phyloP scores from a whole-genome alignment of 75 land plant species.

The Picea sitchensis region DNA sequence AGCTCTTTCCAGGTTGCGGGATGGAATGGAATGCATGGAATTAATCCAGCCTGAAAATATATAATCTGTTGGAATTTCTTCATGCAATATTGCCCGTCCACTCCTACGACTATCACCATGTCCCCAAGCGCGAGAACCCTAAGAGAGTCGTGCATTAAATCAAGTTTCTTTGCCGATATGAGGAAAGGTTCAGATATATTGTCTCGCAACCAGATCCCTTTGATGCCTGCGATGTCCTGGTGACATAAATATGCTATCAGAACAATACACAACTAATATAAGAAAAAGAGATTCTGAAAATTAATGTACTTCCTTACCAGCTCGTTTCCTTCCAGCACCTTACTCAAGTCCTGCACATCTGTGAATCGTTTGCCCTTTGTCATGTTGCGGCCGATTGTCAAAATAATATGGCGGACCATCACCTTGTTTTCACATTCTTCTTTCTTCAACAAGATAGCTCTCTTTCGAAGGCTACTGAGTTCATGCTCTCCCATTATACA shows the following conservation, averaged over 20 bases:
- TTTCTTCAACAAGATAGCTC: neutral
- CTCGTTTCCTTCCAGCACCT: neutral
- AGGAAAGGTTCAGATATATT: neutral
- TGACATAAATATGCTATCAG: too few relatives aligned
- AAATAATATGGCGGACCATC: neutral
- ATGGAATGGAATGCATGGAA: constrained; percentile 1
- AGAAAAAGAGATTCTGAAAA: too few relatives aligned
- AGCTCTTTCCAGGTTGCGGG: neutral
- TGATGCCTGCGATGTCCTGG: neutral
- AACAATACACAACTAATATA: too few relatives aligned
- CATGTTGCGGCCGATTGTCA: neutral
- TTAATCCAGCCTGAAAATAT: neutral
- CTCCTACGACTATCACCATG: neutral
- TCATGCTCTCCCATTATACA: neutral
- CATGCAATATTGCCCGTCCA: neutral
- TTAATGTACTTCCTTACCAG: neutral
- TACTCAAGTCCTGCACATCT: neutral
- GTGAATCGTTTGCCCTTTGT: neutral
- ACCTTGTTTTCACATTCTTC: neutral
- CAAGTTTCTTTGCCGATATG: neutral
- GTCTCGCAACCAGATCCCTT: neutral
- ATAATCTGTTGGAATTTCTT: neutral
- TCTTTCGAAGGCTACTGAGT: neutral
- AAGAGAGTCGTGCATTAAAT: neutral
- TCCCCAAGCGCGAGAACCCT: neutral